phyloP scores from a whole-genome alignment of 2,329 filamentous ascomycete species.

The Neurospora crassa region DNA sequence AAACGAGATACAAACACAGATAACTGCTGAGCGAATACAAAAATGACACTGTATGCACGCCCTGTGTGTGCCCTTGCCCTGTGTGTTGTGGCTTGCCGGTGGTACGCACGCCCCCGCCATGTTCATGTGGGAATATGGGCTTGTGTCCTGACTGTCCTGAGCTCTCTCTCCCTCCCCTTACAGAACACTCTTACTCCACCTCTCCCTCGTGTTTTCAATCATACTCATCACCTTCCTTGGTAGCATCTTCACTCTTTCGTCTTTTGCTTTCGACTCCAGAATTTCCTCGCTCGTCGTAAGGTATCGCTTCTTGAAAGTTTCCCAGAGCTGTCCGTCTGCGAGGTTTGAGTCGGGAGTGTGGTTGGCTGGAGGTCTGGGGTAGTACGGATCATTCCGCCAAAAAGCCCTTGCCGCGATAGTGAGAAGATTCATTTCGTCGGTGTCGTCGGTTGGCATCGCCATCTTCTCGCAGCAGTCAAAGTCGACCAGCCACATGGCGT shows the following conservation, averaged over 20 bases:
- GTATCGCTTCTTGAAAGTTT: neutral
- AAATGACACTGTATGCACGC: too few relatives aligned
- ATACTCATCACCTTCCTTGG: neutral
- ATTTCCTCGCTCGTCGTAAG: neutral
- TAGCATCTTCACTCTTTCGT: neutral
- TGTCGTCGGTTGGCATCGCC: conserved; percentile 22
- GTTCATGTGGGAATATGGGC: too few relatives aligned
- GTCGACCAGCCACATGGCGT: conserved; percentile 36
- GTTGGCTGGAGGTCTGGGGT: conserved; percentile 27
- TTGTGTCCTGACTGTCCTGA: too few relatives aligned
- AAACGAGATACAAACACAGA: too few relatives aligned
- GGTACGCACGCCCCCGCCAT: too few relatives aligned
- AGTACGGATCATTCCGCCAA: conserved; percentile 42
- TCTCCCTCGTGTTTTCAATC: neutral
- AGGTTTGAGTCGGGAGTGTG: neutral
- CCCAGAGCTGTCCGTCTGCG: neutral
- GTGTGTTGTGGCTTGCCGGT: too few relatives aligned
- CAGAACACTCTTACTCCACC: too few relatives aligned
- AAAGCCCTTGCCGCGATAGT: conserved; percentile 27
- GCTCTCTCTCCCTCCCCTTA: too few relatives aligned
- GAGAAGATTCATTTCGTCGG: too few relatives aligned
- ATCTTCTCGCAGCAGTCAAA: conserved; percentile 32
- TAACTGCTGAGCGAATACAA: too few relatives aligned
- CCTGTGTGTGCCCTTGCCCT: too few relatives aligned
- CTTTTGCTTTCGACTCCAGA: neutral